Evolutionary conservation across 169 alveolate species (phyloP).

Genomic region (Pseudocohnilembus persalinus): DNA sequence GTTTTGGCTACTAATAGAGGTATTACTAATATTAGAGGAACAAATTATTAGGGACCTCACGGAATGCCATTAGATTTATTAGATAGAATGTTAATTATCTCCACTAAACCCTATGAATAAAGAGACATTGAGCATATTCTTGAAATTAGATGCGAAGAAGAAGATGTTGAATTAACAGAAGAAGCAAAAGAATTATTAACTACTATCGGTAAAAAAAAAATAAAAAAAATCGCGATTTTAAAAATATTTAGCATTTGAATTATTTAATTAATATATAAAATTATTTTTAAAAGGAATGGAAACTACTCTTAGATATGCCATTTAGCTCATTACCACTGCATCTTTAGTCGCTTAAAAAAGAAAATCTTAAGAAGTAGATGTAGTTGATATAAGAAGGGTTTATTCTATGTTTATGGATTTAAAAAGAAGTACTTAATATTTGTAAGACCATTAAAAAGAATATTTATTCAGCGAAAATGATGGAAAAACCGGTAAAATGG

Average conservation of each 20-base stretch:
- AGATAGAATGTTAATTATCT: slow-evolving; percentile 97
- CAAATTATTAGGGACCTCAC: slow-evolving; percentile 97
- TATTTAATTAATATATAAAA: not conserved
- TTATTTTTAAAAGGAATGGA: slow-evolving; percentile 70
- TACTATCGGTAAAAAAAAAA: slow-evolving; percentile 94
- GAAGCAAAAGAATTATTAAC: slow-evolving; percentile 94
- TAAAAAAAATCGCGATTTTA: not conserved
- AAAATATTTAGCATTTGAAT: not conserved
- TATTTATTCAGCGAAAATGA: slow-evolving; percentile 89
- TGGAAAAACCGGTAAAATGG: slow-evolving; percentile 18
- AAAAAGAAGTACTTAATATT: slow-evolving; percentile 94
- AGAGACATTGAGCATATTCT: slow-evolving; percentile 93
- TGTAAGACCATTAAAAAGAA: slow-evolving; percentile 91
- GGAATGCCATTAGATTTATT: slow-evolving; percentile 98
- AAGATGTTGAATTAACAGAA: slow-evolving; percentile 97
- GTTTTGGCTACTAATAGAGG: slow-evolving; percentile 99
- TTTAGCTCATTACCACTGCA: slow-evolving; percentile 91
- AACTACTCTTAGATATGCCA: slow-evolving; percentile 95
- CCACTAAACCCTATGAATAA: slow-evolving; percentile 95
- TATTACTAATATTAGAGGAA: slow-evolving; percentile 96
- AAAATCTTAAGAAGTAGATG: slow-evolving; percentile 91
- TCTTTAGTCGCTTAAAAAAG: slow-evolving; percentile 89
- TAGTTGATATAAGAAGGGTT: slow-evolving; percentile 92
- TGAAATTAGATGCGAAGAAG: slow-evolving; percentile 96
- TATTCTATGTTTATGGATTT: slow-evolving; percentile 96